Evolutionary conservation across 2,329 filamentous ascomycete genomes (phyloP).

Genomic region (Fusarium drepaniforme): DNA sequence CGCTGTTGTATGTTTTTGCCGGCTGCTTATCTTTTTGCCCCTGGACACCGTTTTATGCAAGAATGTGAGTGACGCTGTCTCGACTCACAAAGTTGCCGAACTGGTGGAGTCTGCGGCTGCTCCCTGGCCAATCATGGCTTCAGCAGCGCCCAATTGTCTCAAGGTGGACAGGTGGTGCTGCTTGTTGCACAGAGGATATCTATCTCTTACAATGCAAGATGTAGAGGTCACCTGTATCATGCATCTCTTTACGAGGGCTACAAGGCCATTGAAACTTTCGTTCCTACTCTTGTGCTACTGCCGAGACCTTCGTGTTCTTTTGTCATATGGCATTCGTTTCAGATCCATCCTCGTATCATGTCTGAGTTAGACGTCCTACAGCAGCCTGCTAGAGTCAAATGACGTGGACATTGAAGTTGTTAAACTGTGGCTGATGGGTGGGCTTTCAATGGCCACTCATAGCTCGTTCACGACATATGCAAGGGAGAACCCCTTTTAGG

Average conservation of each 20-base stretch:
- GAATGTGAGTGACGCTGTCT: not conserved
- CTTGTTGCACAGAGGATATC: not conserved
- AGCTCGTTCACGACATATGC: not conserved
- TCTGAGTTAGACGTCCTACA: not conserved
- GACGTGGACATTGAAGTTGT: not conserved
- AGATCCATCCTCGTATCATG: not conserved
- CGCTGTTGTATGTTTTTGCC: not conserved
- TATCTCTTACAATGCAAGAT: not conserved
- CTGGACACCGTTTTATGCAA: not conserved
- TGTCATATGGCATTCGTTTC: not conserved
- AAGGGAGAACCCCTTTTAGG: conserved; percentile 2
- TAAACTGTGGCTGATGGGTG: not conserved
- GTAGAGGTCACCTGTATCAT: not conserved
- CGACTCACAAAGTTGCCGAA: not conserved
- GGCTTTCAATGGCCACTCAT: not conserved
- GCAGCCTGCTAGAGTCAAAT: not conserved
- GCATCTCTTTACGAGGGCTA: not conserved
- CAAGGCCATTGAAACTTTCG: not conserved
- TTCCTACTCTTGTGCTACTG: not conserved
- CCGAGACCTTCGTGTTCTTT: not conserved
- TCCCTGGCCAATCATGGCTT: not conserved
- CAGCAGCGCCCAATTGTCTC: not conserved
- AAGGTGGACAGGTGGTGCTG: not conserved
- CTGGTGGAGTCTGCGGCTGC: not conserved
- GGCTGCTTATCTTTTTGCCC: not conserved